A percentile compares a stretch with the other conserved stretches of the same genome.
These are phyloP conservation scores for Emmonsiellopsis sp. DNA, from an alignment of 2,329 filamentous ascomycete species.

Conservation along the genomic window DNA sequence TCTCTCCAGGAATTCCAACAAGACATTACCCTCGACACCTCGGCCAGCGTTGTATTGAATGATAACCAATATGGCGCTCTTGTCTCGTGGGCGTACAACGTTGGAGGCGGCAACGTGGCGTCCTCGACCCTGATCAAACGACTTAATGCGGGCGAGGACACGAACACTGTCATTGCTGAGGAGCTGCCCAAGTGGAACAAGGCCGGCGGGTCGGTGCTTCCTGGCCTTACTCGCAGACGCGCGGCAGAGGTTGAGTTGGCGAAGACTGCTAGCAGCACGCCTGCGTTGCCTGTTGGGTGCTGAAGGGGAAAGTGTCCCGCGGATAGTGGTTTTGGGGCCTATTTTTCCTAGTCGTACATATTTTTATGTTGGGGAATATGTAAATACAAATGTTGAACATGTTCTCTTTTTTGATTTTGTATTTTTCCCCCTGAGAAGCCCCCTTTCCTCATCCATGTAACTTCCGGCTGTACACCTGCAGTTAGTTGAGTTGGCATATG, in stretches of 20 bases:
- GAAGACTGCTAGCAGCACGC: conserved; percentile 12
- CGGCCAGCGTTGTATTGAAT: conserved; percentile 32
- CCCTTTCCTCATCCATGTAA: too few relatives aligned
- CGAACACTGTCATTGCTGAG: conserved; percentile 32
- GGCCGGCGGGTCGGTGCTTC: conserved; percentile 30
- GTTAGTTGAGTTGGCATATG: too few relatives aligned
- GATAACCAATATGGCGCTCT: conserved; percentile 46
- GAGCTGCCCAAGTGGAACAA: conserved; percentile 43
- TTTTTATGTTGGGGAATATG: too few relatives aligned
- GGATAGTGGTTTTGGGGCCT: background rate
- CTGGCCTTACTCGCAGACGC: conserved; percentile 34
- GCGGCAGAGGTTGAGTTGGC: conserved; percentile 38
- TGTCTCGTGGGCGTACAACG: conserved; percentile 44
- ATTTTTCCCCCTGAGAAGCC: too few relatives aligned
- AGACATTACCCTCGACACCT: conserved; percentile 31
- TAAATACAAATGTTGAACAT: too few relatives aligned
- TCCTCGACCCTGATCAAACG: conserved; percentile 33
- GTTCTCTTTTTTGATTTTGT: too few relatives aligned
- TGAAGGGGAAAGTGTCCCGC: background rate
- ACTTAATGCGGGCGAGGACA: conserved; percentile 36
- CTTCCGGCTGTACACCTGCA: too few relatives aligned
- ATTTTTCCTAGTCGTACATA: background rate
- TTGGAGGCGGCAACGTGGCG: conserved; percentile 35
- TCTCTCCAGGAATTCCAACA: conserved; percentile 28
- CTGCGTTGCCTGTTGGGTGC: conserved; percentile 9